Conservation (phyloP, 306 rosid species). For the Datisca glomerata region DNA sequence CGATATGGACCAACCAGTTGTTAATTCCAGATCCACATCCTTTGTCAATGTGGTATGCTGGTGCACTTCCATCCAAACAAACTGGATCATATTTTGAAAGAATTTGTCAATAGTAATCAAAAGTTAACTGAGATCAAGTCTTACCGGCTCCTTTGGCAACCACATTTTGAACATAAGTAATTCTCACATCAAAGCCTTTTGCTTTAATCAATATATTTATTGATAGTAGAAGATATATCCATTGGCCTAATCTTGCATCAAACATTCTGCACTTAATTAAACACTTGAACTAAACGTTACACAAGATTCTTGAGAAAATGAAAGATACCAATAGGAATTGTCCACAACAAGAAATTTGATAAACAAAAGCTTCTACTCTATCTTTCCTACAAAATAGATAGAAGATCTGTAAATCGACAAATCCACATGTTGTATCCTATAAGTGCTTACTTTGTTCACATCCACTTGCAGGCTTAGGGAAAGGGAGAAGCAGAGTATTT, state of each 20-base stretch:
- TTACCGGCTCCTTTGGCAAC: conserved; percentile 84
- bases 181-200: conserved; percentile 44
- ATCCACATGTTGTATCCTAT: no score
- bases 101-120: not conserved
- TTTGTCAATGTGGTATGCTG: conserved; percentile 74
- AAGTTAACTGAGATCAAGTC: conserved; percentile 1
- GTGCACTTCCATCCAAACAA: conserved; percentile 93
- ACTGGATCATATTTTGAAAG: conserved; percentile 33
- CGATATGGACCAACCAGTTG: conserved; percentile 69
- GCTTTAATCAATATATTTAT: conserved; percentile 26
- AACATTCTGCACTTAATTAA: conserved; percentile 61
- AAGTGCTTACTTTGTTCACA: no score
- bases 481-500: no score
- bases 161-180: conserved; percentile 48
- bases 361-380: no score
- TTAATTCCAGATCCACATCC: conserved; percentile 75
- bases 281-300: no score
- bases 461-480: no score
- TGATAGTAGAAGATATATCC: conserved; percentile 35
- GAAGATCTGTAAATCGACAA: no score
- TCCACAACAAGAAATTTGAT: no score
- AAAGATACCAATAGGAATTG: no score
- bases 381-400: no score
- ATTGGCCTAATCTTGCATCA: conserved; percentile 21
- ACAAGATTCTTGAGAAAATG: no score